phyloP scores from a whole-genome alignment of 208 protist genomes.

The Trypanosoma boissoni region DNA sequence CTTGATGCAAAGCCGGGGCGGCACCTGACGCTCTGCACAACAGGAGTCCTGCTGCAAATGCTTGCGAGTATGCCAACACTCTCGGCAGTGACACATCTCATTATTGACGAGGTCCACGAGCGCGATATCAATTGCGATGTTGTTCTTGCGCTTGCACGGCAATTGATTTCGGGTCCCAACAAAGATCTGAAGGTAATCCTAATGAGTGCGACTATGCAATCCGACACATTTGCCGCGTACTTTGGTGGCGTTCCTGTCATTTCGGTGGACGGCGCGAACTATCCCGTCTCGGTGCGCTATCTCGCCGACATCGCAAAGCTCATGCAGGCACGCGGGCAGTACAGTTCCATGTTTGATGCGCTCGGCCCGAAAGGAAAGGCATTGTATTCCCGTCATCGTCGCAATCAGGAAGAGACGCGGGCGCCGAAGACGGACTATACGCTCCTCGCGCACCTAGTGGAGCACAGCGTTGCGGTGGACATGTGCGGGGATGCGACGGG shows the following conservation, averaged over 20 bases:
- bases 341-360: constrained; percentile 55
- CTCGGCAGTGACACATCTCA: constrained; percentile 92
- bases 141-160: constrained; percentile 96
- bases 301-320: constrained; percentile 61
- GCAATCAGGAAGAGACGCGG: neutral
- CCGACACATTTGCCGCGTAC: constrained; percentile 96
- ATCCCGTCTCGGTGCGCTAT: constrained; percentile 67
- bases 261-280: constrained; percentile 64
- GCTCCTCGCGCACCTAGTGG: constrained; percentile 72
- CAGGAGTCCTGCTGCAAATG: constrained; percentile 97
- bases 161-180: constrained; percentile 34
- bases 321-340: constrained; percentile 22
- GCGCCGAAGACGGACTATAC: constrained; percentile 72
- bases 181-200: constrained; percentile 95
- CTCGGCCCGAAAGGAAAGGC: constrained; percentile 1
- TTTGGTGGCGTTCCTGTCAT: constrained; percentile 85
- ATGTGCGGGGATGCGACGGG: constrained; percentile 33
- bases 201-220: constrained; percentile 98
- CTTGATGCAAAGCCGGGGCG: constrained; percentile 94
- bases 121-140: constrained; percentile 98
- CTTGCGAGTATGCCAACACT: constrained; percentile 88
- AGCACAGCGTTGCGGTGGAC: constrained; percentile 43
- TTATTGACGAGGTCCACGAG: constrained; percentile 99
- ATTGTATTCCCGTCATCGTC: neutral
- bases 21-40: constrained; percentile 97